Evolutionary conservation across 495 filamentous ascomycete genomes (phyloP).

Genomic region (Penicillium egyptiacum): DNA sequence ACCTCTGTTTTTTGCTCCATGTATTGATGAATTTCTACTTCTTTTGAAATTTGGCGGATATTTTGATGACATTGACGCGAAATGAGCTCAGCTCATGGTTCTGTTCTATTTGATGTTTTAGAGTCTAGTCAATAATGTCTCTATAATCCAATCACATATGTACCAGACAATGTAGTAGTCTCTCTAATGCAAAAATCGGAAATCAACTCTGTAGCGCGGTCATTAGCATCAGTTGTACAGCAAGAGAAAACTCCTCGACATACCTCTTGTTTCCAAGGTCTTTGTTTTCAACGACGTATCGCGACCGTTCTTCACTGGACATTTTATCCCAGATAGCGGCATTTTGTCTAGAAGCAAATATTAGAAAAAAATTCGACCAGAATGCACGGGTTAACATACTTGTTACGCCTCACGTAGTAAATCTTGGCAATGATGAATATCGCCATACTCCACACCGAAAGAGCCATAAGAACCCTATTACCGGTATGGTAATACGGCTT

Average conservation of each 20-base stretch:
- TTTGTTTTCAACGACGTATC: slow-evolving; percentile 63
- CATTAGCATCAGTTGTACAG: neutral
- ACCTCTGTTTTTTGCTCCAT: neutral
- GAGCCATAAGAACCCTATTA: slow-evolving; percentile 61
- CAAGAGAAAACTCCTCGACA: neutral
- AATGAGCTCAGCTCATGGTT: slow-evolving; percentile 1
- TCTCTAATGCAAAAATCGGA: slow-evolving; percentile 52
- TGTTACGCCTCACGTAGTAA: slow-evolving; percentile 66
- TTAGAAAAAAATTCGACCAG: neutral
- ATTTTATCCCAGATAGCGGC: slow-evolving; percentile 57
- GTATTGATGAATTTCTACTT: too few species aligned
- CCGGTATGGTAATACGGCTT: slow-evolving; percentile 65
- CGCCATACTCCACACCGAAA: slow-evolving; percentile 52
- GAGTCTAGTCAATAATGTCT: neutral
- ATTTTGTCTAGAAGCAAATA: slow-evolving; percentile 29
- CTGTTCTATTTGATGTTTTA: neutral
- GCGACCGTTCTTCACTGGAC: slow-evolving; percentile 57
- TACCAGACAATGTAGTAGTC: neutral
- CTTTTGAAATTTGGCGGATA: neutral
- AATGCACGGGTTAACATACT: slow-evolving; percentile 27
- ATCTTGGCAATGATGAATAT: slow-evolving; percentile 56
- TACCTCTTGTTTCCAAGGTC: slow-evolving; percentile 72
- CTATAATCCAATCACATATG: neutral
- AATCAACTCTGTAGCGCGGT: slow-evolving; percentile 47
- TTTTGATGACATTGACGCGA: slow-evolving; percentile 9